Base-by-base conservation (phyloP, 257 asterid species). In the Haberlea rhodopensis region DNA sequence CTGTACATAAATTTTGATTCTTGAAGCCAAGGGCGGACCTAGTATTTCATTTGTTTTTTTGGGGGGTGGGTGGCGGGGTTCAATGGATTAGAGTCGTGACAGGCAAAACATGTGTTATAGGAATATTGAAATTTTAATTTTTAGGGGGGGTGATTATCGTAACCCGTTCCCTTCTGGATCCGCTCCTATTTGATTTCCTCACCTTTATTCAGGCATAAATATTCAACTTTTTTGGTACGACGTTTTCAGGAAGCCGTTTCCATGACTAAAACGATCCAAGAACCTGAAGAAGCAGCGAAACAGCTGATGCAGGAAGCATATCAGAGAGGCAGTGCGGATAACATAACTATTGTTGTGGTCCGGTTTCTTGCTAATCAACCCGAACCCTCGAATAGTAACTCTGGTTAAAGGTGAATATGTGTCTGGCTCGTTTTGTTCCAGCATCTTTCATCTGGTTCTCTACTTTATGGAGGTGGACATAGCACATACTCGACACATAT, bases 261-360 rank as follows among this genome's bases (percentile, higher is more conserved):
- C 6, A 43, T 43, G 19, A 43, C 51, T 15, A 15, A 16, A 16
- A 19, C 95, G n/a, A 80, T 91, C 32, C 76, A 78, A 69, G 98
- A 91, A 40, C 95, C 98, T 4, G 95, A n/a, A 80, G 96, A 88
- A 53, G 95, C 91, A 2, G 96, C 98, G 2, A 91, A 88, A 62
- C 76, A 88, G 75, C 80, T 91, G 64, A 71, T 86, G 95, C 95
- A 88, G 58, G 98, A 91, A 75, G 98, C 98, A 16, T 69, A 76
- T 53, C 92, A 86, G 74, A 80, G 98, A 63, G 98, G 96, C 71
- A 91, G 95, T 22, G 94, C 89, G 2, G 98, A 91, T 71, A 91
- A 91, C 53, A 91, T 85, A 70, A 91, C 98, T 20, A 70, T 82
- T 8, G 91, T 91, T 13, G 90, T 88, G 2, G 98, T 91, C 52